Percentiles rank a stretch among this genome's conserved stretches.
Conservation (phyloP, 2,329 filamentous ascomycete genomes). For the Sphaceloma murrayae region DNA sequence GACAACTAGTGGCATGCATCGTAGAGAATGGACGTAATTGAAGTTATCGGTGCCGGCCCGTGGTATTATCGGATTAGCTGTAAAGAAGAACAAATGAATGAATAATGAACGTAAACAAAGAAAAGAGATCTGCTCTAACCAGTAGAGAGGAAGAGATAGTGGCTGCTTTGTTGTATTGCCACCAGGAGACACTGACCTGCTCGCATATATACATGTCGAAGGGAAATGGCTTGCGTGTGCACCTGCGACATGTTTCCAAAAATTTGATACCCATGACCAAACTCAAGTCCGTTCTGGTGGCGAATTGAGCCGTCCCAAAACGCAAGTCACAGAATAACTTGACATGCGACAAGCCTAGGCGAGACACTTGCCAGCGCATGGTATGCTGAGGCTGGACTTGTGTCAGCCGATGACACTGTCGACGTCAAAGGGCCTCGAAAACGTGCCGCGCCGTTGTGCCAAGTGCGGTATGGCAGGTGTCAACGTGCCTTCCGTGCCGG, state of each 20-base stretch:
- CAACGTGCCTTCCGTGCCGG: slow-evolving; percentile 12
- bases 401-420: background rate
- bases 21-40: background rate
- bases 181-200: too few relatives aligned
- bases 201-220: too few relatives aligned
- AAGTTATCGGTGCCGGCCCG: slow-evolving; percentile 8
- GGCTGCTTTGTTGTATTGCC: background rate
- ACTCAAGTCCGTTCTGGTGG: background rate
- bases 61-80: background rate
- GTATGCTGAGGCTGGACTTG: background rate
- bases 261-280: too few relatives aligned
- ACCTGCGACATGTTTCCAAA: too few relatives aligned
- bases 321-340: too few relatives aligned
- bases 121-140: slow-evolving; percentile 6
- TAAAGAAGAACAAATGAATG: background rate
- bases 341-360: too few relatives aligned
- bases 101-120: background rate
- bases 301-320: background rate
- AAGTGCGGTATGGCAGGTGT: slow-evolving; percentile 10
- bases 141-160: slow-evolving; percentile 5
- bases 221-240: too few relatives aligned
- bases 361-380: too few relatives aligned
- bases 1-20: background rate
- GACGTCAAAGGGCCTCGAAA: background rate
- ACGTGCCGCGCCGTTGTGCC: slow-evolving; percentile 5